Evolutionary conservation across 495 filamentous ascomycete species (phyloP).

Genomic region (Xylaria venustula): DNA sequence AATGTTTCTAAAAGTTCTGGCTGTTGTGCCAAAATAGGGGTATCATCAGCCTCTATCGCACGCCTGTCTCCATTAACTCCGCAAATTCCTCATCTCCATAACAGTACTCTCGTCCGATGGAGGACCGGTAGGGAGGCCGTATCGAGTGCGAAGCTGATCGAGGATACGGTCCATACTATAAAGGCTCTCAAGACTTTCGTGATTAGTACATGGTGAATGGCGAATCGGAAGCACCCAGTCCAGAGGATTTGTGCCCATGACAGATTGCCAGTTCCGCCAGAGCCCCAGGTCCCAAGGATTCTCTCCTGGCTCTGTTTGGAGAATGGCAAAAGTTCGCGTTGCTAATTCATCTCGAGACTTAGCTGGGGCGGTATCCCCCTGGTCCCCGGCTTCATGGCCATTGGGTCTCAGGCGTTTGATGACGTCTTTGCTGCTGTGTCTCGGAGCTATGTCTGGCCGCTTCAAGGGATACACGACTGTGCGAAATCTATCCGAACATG

Average conservation of each 20-base stretch:
- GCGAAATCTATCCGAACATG: conserved; percentile 36
- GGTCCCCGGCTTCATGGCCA: not conserved
- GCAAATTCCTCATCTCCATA: conserved; percentile 28
- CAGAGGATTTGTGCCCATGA: conserved; percentile 66
- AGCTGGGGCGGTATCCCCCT: not conserved
- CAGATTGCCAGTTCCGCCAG: conserved; percentile 66
- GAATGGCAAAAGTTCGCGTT: conserved; percentile 70
- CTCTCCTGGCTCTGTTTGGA: conserved; percentile 62
- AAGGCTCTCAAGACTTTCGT: conserved; percentile 48
- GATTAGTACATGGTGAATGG: conserved; percentile 58
- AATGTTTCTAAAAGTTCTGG: not conserved
- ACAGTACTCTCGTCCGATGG: conserved; percentile 17
- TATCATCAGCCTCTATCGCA: conserved; percentile 14
- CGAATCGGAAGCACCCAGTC: conserved; percentile 77
- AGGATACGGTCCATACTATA: conserved; percentile 47
- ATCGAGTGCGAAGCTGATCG: conserved; percentile 34
- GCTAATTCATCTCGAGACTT: conserved; percentile 41
- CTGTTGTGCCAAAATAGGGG: conserved; percentile 11
- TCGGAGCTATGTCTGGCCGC: conserved; percentile 12
- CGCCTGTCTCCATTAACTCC: conserved; percentile 6
- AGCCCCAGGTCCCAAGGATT: conserved; percentile 75
- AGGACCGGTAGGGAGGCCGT: conserved; percentile 30
- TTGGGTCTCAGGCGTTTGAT: not conserved
- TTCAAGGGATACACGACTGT: conserved; percentile 42
- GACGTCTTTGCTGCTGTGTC: conserved; percentile 9